phyloP scores from a whole-genome alignment of 78 protist species.

The Neovahlkampfia damariscottae region DNA sequence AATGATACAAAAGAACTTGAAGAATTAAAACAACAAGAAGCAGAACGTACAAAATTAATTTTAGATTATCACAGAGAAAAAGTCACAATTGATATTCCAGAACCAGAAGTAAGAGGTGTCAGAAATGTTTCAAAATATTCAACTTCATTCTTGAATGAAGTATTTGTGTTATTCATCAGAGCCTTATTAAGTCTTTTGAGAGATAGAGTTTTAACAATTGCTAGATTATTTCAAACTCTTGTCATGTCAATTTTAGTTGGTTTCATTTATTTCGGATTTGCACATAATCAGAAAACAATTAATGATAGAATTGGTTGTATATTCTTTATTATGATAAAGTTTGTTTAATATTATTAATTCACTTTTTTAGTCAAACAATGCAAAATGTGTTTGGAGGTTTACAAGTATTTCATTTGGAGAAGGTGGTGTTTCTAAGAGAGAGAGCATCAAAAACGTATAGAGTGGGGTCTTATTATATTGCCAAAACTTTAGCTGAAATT shows the following conservation, averaged over 20 bases:
- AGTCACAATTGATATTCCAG: no score
- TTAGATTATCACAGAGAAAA: no score
- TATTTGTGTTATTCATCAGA: constrained; percentile 4
- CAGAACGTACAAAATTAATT: background rate
- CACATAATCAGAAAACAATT: constrained; percentile 11
- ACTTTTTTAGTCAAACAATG: background rate
- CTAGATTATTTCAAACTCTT: constrained; percentile 15
- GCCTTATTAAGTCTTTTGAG: constrained; percentile 14
- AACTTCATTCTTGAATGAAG: background rate
- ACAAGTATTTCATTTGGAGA: constrained; percentile 11
- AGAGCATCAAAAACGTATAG: constrained; percentile 17
- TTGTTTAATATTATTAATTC: no score
- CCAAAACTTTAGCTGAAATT: constrained; percentile 17
- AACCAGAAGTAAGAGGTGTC: no score
- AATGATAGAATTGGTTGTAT: constrained; percentile 27
- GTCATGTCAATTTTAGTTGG: constrained; percentile 35
- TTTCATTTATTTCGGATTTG: constrained; percentile 11
- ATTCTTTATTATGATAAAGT: constrained; percentile 29
- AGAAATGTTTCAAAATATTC: background rate
- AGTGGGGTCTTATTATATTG: constrained; percentile 20
- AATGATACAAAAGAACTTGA: no score
- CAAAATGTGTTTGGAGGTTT: background rate
- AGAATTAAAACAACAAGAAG: background rate
- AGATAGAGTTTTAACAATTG: constrained; percentile 16
- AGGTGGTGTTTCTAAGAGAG: constrained; percentile 23